Evolutionary conservation across 495 filamentous ascomycete genomes (phyloP).

Genomic region (Penicillium waksmanii): DNA sequence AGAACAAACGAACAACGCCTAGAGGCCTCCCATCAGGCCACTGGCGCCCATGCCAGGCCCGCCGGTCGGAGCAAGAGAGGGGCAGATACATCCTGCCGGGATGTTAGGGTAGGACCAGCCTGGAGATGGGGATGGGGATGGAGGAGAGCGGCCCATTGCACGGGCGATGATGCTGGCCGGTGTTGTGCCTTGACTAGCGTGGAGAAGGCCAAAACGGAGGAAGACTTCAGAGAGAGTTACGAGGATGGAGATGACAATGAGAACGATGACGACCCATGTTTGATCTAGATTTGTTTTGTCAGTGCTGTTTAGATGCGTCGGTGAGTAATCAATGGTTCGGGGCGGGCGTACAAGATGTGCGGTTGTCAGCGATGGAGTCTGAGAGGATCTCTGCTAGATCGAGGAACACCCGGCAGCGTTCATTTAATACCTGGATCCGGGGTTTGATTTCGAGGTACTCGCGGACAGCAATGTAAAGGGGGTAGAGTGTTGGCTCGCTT

Average conservation of each 20-base stretch:
- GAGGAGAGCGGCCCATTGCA: conserved; percentile 26
- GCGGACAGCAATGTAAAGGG: conserved; percentile 90
- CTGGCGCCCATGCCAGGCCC: conserved; percentile 16
- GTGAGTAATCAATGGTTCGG: neutral
- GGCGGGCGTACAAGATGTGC: conserved; percentile 70
- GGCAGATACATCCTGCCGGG: conserved; percentile 33
- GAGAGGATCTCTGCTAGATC: conserved; percentile 94
- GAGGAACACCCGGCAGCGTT: conserved; percentile 93
- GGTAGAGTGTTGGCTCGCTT: conserved; percentile 90
- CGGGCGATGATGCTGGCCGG: conserved; percentile 27
- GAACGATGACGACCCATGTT: conserved; percentile 97
- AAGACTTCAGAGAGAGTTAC: conserved; percentile 91
- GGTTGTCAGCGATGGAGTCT: conserved; percentile 89
- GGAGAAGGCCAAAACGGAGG: conserved; percentile 81
- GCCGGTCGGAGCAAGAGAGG: conserved; percentile 20
- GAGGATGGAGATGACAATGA: conserved; percentile 87
- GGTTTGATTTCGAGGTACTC: conserved; percentile 98
- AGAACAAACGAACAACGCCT: neutral
- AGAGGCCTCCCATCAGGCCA: conserved; percentile 6
- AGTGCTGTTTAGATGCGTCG: neutral
- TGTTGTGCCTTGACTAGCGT: conserved; percentile 34
- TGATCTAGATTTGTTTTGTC: conserved; percentile 49
- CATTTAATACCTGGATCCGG: conserved; percentile 92
- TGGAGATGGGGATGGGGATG: conserved; percentile 17
- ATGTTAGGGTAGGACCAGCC: conserved; percentile 20